Evolutionary conservation across 768 basidiomycete genomes (phyloP), one percentile per base, ranked within the genome.

Genomic region (Phallus indusiatus): DNA sequence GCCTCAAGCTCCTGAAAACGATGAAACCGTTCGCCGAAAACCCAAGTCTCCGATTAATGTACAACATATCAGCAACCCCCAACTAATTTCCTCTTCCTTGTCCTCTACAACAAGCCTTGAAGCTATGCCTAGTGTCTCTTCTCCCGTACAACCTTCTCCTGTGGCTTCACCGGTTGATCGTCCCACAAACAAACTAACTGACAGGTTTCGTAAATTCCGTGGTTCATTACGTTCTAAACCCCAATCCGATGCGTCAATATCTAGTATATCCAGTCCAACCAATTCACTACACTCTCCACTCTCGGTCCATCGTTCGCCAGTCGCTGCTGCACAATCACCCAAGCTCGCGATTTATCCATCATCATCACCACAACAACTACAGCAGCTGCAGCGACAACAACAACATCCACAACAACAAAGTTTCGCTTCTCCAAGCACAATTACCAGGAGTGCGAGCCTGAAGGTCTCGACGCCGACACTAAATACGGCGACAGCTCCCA

Each of bases 401-500:
- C 17, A 49, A 48, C 20, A 11, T n/a, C n/a, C n/a, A 24, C 67
- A 72, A 22, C 76, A 71, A 60, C 67, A 75, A 47, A 70, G 64
- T 42, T 69, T 72, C 22, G 64, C 65, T 50, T 62, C 74, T 5
- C 64, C 74, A 11, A 80, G 78, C 62, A 75, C 81, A 8, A 77
- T 76, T 86, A 88, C 53, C 64, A 73, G 17, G 72, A 76, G 81
- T 63, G 77, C 79, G 61, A 86, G 82, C 67, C 75, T 80, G 2
- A 21, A 52, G 18, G 69, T 80, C 33, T 70, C 81, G 1, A 81
- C 79, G 60, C 85, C 81, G 1, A 81, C 79, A 61, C 85, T 86
- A n/a, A 83, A 86, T 64, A 80, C 86, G 3, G 82, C 85, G 20
- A 80, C 86, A 24, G 77, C 83, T 18, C 89, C 89, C 35, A 85